These are phyloP conservation scores for Vigna hirtella DNA, from an alignment of 306 rosid species.

Conservation along the genomic window DNA sequence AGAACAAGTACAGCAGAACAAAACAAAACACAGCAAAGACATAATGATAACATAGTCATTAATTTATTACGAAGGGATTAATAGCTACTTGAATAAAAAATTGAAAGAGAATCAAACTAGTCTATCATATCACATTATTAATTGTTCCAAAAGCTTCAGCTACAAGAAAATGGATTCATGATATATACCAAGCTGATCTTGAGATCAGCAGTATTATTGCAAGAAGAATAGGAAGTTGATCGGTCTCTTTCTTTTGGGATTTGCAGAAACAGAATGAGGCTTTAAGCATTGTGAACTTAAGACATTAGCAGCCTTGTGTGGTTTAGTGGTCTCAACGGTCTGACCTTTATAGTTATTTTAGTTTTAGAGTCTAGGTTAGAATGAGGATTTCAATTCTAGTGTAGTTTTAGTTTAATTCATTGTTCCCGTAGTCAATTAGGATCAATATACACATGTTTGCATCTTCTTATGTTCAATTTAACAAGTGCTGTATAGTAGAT, in stretches of 20 bases:
- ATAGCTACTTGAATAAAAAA: constrained; percentile 21
- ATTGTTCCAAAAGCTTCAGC: constrained; percentile 25
- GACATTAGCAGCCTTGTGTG: constrained; percentile 17
- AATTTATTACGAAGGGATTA: constrained; percentile 26
- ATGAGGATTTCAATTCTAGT: too few relatives aligned
- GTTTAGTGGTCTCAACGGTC: constrained; percentile 19
- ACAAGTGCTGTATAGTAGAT: too few relatives aligned
- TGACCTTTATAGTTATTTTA: neutral
- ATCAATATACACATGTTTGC: too few relatives aligned
- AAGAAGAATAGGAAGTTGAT: constrained; percentile 21
- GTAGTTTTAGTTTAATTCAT: too few relatives aligned
- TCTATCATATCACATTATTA: constrained; percentile 18
- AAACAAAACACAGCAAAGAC: constrained; percentile 23
- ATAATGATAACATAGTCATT: constrained; percentile 15
- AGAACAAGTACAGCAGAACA: constrained; percentile 24
- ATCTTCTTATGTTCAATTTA: too few relatives aligned
- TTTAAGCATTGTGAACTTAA: constrained; percentile 25
- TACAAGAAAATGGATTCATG: constrained; percentile 16
- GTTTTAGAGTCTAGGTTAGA: too few relatives aligned
- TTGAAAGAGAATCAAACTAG: constrained; percentile 29
- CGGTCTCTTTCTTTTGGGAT: neutral
- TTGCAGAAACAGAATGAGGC: constrained; percentile 35
- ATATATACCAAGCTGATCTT: constrained; percentile 20
- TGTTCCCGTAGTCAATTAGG: too few relatives aligned
- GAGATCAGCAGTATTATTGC: constrained; percentile 21